Conservation (phyloP, 768 basidiomycete genomes). For the Xerocomellus dryophilus region DNA sequence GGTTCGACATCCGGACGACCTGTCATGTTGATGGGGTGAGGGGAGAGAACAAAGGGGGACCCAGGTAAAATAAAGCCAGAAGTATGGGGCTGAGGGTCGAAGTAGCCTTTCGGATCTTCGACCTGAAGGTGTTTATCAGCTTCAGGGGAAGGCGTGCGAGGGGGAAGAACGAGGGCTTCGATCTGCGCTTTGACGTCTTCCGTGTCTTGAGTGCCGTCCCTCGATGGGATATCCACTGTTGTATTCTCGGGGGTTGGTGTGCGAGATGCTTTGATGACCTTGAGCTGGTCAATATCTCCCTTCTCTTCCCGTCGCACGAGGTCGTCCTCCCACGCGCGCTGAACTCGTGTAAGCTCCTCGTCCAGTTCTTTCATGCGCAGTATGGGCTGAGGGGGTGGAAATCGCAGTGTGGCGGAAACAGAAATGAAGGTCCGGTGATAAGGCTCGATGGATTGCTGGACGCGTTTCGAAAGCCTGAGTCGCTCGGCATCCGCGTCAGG, state of each 20-base stretch:
- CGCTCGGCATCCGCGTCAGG: conserved; percentile 73
- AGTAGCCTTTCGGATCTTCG: conserved; percentile 42
- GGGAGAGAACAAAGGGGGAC: conserved; percentile 32
- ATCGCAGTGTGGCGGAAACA: conserved; percentile 87
- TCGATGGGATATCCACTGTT: conserved; percentile 1
- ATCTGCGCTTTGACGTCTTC: conserved; percentile 68
- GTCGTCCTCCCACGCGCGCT: conserved; percentile 85
- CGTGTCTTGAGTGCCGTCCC: conserved; percentile 25
- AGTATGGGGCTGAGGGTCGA: conserved; percentile 36
- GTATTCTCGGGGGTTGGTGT: conserved; percentile 32
- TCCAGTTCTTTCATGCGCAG: conserved; percentile 87
- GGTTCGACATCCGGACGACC: conserved; percentile 39
- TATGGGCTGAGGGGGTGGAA: conserved; percentile 89
- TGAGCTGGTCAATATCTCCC: conserved; percentile 22
- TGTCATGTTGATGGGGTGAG: conserved; percentile 28
- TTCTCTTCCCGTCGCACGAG: conserved; percentile 74
- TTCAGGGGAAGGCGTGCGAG: conserved; percentile 39
- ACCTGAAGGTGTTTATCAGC: conserved; percentile 25
- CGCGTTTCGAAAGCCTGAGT: conserved; percentile 66
- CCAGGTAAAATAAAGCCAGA: conserved; percentile 30
- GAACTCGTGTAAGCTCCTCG: conserved; percentile 63
- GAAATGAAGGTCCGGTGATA: conserved; percentile 89
- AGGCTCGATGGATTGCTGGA: conserved; percentile 77
- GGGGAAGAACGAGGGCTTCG: conserved; percentile 45
- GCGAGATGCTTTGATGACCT: conserved; percentile 19